A percentile compares a stretch with the other conserved stretches of the same genome.
Evolutionary conservation across 106 monocot species (phyloP).

Genomic region (Triglochin maritima): DNA sequence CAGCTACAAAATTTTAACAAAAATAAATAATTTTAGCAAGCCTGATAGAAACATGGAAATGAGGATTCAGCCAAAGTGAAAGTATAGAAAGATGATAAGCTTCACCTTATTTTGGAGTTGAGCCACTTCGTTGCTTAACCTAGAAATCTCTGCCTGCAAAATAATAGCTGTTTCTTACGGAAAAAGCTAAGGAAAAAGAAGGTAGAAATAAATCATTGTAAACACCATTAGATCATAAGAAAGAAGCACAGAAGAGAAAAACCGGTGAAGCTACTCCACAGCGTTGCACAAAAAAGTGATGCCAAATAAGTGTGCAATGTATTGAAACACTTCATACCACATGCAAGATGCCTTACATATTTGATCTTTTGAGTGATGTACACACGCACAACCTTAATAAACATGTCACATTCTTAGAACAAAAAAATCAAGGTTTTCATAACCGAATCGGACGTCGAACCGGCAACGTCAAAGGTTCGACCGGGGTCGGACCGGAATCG

Average conservation of each 20-base stretch:
- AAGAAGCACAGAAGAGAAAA: neutral
- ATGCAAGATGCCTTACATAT: no score
- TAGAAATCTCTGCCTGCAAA: constrained; percentile 51
- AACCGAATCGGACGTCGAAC: no score
- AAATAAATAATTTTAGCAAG: neutral
- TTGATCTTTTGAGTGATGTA: no score
- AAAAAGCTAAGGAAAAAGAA: neutral
- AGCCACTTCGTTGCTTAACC: constrained; percentile 31
- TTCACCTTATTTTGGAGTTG: constrained; percentile 53
- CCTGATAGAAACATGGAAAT: neutral
- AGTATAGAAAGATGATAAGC: neutral
- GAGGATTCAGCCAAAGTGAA: neutral
- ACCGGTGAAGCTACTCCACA: no score
- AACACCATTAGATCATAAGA: neutral
- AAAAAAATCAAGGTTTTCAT: no score
- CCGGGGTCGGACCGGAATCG: no score
- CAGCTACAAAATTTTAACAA: constrained; percentile 29
- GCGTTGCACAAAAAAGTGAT: no score
- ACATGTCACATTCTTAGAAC: no score
- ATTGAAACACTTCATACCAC: no score
- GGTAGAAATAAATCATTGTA: neutral
- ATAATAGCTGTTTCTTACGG: neutral
- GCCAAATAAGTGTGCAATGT: no score
- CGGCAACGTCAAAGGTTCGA: no score
- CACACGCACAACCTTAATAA: no score